Percentiles rank a stretch among this genome's conserved stretches.
These are phyloP conservation scores for Penicillium sp. DNA, from an alignment of 2,329 filamentous ascomycete species.

Conservation along the genomic window DNA sequence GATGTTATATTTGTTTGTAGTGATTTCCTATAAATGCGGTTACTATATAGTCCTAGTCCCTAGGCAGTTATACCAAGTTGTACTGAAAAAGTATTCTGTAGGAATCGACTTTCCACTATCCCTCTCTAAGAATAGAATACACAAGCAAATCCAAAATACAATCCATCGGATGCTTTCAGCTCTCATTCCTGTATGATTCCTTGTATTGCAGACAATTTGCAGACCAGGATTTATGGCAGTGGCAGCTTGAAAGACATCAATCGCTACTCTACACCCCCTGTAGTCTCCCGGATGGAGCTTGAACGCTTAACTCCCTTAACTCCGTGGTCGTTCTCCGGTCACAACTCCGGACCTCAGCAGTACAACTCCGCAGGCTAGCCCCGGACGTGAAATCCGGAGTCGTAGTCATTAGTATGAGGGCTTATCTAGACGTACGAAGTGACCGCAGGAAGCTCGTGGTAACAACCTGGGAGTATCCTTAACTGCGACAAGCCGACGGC, in stretches of 20 bases:
- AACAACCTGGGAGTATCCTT: neutral
- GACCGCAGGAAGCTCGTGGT: neutral
- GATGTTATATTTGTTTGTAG: neutral
- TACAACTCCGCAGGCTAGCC: neutral
- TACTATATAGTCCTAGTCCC: too few relatives aligned
- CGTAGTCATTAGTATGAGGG: neutral
- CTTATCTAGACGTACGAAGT: too few relatives aligned
- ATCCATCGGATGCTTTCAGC: neutral
- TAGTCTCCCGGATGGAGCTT: neutral
- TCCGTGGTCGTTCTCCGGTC: neutral
- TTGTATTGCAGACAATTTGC: neutral
- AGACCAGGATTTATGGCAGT: too few relatives aligned
- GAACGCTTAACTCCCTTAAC: constrained; percentile 1
- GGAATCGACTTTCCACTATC: too few relatives aligned
- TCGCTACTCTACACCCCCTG: neutral
- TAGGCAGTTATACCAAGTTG: too few relatives aligned
- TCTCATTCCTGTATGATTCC: neutral
- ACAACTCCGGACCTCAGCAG: neutral
- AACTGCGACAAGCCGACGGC: neutral
- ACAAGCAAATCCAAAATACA: neutral
- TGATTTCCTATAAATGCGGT: too few relatives aligned
- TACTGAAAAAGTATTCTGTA: too few relatives aligned
- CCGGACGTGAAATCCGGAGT: neutral
- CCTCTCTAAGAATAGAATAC: too few relatives aligned
- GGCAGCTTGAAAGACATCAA: neutral